These are phyloP conservation scores for Pseudogymnoascus sp. DNA, from an alignment of 2,329 filamentous ascomycete genomes.

Conservation along the genomic window DNA sequence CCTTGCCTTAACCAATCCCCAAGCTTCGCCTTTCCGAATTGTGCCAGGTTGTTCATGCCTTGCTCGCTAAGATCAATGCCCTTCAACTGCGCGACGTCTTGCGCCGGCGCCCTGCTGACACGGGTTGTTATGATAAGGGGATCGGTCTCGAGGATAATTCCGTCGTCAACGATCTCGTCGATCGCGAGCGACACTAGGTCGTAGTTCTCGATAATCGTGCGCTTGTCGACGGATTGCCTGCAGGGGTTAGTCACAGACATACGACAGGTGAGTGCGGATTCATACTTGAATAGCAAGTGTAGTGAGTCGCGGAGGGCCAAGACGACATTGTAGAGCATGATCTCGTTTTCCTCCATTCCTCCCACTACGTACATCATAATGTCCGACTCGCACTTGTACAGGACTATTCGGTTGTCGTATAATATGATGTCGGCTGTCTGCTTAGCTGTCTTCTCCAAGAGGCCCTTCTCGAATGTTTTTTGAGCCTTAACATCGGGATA, in stretches of 20 bases:
- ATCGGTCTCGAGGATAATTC: conserved; percentile 95
- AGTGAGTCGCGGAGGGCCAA: conserved; percentile 83
- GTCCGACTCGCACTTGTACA: conserved; percentile 97
- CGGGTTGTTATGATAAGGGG: conserved; percentile 86
- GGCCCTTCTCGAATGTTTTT: conserved; percentile 91
- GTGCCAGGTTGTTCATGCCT: conserved; percentile 85
- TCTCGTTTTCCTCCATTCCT: conserved; percentile 88
- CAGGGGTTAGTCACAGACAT: not conserved
- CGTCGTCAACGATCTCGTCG: conserved; percentile 91
- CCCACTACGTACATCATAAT: conserved; percentile 95
- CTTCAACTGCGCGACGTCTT: conserved; percentile 81
- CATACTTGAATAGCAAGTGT: conserved; percentile 85
- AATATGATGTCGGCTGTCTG: conserved; percentile 93
- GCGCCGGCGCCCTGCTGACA: conserved; percentile 82
- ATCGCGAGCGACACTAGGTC: conserved; percentile 88
- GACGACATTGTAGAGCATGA: conserved; percentile 89
- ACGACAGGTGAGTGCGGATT: conserved; percentile 2
- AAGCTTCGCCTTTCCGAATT: conserved; percentile 85
- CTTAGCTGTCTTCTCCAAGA: conserved; percentile 92
- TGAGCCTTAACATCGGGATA: conserved; percentile 88
- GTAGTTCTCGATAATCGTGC: conserved; percentile 97
- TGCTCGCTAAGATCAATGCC: conserved; percentile 94
- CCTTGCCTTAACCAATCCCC: conserved; percentile 86
- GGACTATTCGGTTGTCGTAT: conserved; percentile 90
- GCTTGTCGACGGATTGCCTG: conserved; percentile 93